These are phyloP conservation scores for Coprinopsis cinerea DNA, from an alignment of 768 basidiomycete genomes.

Conservation along the genomic window DNA sequence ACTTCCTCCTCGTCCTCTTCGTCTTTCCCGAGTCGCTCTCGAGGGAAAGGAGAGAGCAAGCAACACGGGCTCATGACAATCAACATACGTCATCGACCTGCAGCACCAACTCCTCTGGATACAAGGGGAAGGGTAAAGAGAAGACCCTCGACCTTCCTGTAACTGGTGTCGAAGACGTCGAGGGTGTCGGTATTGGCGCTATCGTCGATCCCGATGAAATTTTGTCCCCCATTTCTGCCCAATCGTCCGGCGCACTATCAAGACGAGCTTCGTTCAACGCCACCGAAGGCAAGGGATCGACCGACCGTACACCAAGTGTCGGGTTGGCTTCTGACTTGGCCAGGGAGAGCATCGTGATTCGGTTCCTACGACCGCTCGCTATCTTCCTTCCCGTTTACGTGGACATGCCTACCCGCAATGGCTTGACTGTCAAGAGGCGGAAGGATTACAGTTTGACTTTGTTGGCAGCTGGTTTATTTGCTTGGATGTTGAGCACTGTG, in stretches of 20 bases:
- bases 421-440: constrained; percentile 28
- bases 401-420: constrained; percentile 31
- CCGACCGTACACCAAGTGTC: not conserved
- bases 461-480: constrained; percentile 57
- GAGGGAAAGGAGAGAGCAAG: constrained; percentile 33
- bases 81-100: not conserved
- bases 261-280: not conserved
- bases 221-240: not conserved
- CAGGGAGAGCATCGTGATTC: constrained; percentile 22
- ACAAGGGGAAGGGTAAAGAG: constrained; percentile 19
- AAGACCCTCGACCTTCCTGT: constrained; percentile 8
- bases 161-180: constrained; percentile 16
- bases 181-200: constrained; percentile 11
- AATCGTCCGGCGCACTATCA: not conserved
- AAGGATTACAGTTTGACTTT: constrained; percentile 81
- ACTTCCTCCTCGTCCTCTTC: constrained; percentile 61
- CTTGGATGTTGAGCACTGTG: constrained; percentile 61
- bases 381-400: constrained; percentile 63
- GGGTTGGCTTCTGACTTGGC: not conserved
- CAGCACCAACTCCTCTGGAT: not conserved
- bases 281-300: not conserved
- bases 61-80: constrained; percentile 18
- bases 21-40: constrained; percentile 62
- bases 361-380: constrained; percentile 51
- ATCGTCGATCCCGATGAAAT: constrained; percentile 8